These are phyloP conservation scores for Tephrocybe sp. DNA, from an alignment of 768 basidiomycete genomes.

Conservation along the genomic window DNA sequence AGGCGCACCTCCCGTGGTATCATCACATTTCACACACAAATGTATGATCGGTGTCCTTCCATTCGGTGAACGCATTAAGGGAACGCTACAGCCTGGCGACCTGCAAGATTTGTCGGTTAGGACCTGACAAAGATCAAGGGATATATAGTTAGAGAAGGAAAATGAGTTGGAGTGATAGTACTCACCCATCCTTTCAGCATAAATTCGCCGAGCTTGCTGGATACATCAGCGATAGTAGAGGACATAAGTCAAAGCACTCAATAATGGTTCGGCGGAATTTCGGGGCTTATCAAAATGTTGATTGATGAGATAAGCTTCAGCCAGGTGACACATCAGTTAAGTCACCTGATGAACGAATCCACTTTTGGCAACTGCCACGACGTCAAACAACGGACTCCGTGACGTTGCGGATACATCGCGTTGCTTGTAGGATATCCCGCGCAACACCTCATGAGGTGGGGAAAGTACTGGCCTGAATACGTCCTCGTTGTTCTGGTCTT, in stretches of 20 bases:
- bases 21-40: constrained; percentile 69
- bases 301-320: not conserved
- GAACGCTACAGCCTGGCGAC: constrained; percentile 56
- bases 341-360: constrained; percentile 8
- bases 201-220: constrained; percentile 64
- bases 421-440: not conserved
- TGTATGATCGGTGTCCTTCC: constrained; percentile 41
- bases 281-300: too few relatives aligned
- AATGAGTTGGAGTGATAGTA: not conserved
- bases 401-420: too few relatives aligned
- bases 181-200: constrained; percentile 80
- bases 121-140: constrained; percentile 35
- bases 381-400: constrained; percentile 12
- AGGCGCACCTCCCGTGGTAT: constrained; percentile 19
- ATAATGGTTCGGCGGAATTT: too few relatives aligned
- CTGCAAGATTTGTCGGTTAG: constrained; percentile 68
- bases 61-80: constrained; percentile 71
- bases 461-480: constrained; percentile 51
- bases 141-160: not conserved
- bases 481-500: constrained; percentile 40
- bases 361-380: constrained; percentile 29
- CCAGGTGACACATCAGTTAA: not conserved
- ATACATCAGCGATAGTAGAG: constrained; percentile 51
- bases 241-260: too few relatives aligned
- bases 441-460: constrained; percentile 46